phyloP scores from a whole-genome alignment of 73 alveolate genomes.

The Paramecium bursaria region DNA sequence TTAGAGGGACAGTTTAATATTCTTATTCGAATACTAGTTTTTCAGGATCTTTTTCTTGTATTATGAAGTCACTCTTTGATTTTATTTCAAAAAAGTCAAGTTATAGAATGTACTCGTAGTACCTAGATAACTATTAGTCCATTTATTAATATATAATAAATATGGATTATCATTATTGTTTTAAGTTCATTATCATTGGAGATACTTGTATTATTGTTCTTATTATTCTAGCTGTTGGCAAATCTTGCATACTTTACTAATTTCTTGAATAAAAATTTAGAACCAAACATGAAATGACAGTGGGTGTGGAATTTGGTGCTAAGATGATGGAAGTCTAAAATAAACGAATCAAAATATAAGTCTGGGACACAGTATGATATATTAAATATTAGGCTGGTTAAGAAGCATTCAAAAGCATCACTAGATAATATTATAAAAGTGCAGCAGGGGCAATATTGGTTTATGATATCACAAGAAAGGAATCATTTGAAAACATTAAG shows the following conservation, averaged over 20 bases:
- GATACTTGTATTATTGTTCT: conserved; percentile 61
- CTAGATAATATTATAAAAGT: conserved; percentile 88
- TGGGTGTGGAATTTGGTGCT: conserved; percentile 96
- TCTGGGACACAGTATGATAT: conserved; percentile 99
- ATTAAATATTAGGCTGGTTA: too few relatives aligned
- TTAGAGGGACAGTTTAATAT: conserved; percentile 31
- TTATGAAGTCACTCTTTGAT: too few relatives aligned
- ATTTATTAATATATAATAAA: too few relatives aligned
- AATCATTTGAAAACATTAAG: conserved; percentile 68
- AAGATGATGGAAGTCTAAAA: conserved; percentile 83
- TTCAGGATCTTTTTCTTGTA: too few relatives aligned
- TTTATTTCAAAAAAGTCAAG: too few relatives aligned
- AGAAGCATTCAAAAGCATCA: conserved; percentile 91
- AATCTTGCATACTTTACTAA: conserved; percentile 90
- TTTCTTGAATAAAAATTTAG: conserved; percentile 88
- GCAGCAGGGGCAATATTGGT: conserved; percentile 93
- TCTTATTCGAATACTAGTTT: too few relatives aligned
- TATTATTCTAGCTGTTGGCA: conserved; percentile 86
- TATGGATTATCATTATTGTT: conserved; percentile 72
- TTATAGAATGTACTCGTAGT: too few relatives aligned
- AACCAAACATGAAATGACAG: conserved; percentile 89
- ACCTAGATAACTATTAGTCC: too few relatives aligned
- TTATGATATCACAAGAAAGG: conserved; percentile 90
- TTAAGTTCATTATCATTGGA: conserved; percentile 68
- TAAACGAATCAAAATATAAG: conserved; percentile 77